Evolutionary conservation across 805 yeast genomes (phyloP), one percentile per base, ranked within the genome.

Genomic region (Sugiyamaella floridensis): DNA sequence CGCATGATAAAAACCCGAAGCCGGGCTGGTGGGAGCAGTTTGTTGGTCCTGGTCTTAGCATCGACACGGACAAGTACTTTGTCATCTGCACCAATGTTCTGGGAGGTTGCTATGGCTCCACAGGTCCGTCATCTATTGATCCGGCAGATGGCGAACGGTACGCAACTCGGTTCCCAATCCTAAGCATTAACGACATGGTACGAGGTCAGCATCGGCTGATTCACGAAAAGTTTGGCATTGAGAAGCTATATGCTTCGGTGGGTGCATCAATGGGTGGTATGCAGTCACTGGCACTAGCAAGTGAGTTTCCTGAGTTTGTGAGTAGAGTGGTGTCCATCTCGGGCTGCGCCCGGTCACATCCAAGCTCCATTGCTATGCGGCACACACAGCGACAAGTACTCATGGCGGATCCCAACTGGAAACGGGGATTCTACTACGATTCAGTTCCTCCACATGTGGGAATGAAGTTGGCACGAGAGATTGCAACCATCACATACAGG

Each of bases 221-320:
- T 16, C 71, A 69, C 26, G 77, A 82, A 45, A 80, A 77, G 45
- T 80, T 89, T 53, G 82, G 83, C 1, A 84, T 85, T 29, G 47
- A 61, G 1, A 84, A 80, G 64, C 69, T 90, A 22, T 79, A 81
- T 67, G 96, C 96, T 1, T 79, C 88, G 1, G 81, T 90, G 7
- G 97, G 97, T 5, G 83, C 95, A 2, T 87, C 96, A 0, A 87
- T 90, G 95, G 97, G 97, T n/a, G 97, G 97, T n/a, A 89, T 90
- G 97, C 97, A 89, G 71, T 83, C 92, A 8, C 75, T 90, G 51
- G 95, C 97, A 0, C 87, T 82, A 67, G 96, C 89, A 1, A 77
- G 81, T 65, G 95, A 86, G 63, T 90, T 86, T 62, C 86, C 95
- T 1, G 83, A 84, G 47, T 78, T 76, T 52, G 96, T 89, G 2